Base-by-base conservation (phyloP, 2,329 filamentous ascomycete species). In the Chalaropsis thielavioides region DNA sequence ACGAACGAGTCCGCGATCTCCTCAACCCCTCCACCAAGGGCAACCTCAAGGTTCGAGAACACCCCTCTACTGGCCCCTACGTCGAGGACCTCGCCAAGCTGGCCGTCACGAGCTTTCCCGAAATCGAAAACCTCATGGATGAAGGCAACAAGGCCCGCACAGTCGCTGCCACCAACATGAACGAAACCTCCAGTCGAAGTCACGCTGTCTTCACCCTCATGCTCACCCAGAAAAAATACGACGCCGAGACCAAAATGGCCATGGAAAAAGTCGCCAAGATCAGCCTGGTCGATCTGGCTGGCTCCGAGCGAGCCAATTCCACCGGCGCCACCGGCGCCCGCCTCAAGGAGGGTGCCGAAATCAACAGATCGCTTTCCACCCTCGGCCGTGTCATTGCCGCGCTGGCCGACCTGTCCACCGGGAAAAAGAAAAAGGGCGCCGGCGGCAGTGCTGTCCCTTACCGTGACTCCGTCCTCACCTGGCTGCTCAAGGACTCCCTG, bases 81-180 rank as follows among this genome's bases (percentile, higher is more conserved):
- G 95, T 99, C 63, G 94, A 99, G 75, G 94, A 99, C 78, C 80
- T 99, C 71, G 92, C 95, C 68, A 97, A 99, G 75, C 78, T 99
- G 67, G 90, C 94, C 0, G 94, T 99, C 49, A 85, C 90, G 70
- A 92, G 90, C 67, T 97, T 99, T 73, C 81, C 87, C 64, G 95
- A 99, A 73, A 97, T 99, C 69, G 94, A 99, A 72, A 87, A 96
- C 73, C 78, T 99, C 71, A 99, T 99, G 94, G 94, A 99, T 73
- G 92, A 97, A 76, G 94, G 94, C 72, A 99, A 99, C 80, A 99
- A 99, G 77, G 94, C 94, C 41, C 83, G 94, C 79, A 99, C 94
- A 0, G 94, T 99, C 46, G 94, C 94, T 2, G 94, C 94, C 7
- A 99, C 94, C 46, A 99, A 97, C 81, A 99, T 99, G 94, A 99